Base-by-base conservation (phyloP, 257 asterid species). In the Pogostemon cablin region DNA sequence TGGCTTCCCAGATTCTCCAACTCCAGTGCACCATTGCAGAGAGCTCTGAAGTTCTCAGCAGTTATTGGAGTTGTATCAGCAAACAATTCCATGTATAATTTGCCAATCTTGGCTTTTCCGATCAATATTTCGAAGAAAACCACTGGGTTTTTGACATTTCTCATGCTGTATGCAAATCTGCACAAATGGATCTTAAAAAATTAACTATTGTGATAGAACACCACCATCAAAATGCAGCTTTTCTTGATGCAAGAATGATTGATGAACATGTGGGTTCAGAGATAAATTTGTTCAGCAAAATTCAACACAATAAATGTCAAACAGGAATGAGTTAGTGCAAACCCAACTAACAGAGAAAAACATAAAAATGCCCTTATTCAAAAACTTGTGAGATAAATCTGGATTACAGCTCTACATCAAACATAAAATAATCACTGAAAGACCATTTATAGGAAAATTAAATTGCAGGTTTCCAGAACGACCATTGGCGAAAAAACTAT, bases 21-120 rank as follows among this genome's bases (percentile, higher is more conserved):
- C 75, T 11, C 97, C 97, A 0, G 96, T 86, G 81, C 96, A 87
- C 97, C 97, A 0, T 95, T 86, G 81, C 96, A 87, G 3, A 90
- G 88, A 55, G 83, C 95, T 12, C 95, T 82, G 42, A 90, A 90
- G 56, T 90, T 90, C 37, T 90, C 93, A 0, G 96, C 90, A 12
- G 96, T 90, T 85, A 78, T 88, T 0, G 96, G 97, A 2, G 88
- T 79, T 0, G 49, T 70, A 53, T 88, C 96, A 0, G 86, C 70
- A 63, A 82, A 88, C 59, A 88, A 47, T 38, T 88, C 91, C 91
- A 90, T 88, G 65, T 88, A 90, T 5, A 90, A 71, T 41, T 93
- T 67, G 0, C 96, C 92, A 0, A 87, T 80, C 48, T 90, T 90
- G 5, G 46, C 47, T 70, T 81, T 86, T 38, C 93, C 95, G 20